A percentile compares a stretch with the other conserved stretches of the same genome.
These are phyloP conservation scores for Gloeopeniophorella convolvens DNA, from an alignment of 768 basidiomycete species.

Conservation along the genomic window DNA sequence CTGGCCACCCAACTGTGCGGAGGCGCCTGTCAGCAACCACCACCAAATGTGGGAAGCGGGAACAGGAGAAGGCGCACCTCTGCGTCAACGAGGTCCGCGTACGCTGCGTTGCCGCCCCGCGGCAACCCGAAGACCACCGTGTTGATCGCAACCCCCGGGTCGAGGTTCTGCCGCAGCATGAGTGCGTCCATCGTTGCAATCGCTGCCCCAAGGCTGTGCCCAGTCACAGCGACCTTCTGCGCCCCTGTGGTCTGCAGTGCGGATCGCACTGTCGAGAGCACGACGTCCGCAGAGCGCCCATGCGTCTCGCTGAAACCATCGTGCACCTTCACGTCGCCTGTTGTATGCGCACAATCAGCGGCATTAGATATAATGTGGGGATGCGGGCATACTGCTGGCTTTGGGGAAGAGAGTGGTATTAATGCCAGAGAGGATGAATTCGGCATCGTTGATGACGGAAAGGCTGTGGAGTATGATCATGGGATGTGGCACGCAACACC, in stretches of 20 bases:
- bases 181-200: conserved; percentile 41
- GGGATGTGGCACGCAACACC: not conserved
- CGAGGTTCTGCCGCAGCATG: conserved; percentile 34
- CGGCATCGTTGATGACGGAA: conserved; percentile 33
- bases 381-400: conserved; percentile 22
- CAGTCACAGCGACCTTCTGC: conserved; percentile 37
- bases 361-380: not conserved
- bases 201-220: conserved; percentile 42
- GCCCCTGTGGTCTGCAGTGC: conserved; percentile 27
- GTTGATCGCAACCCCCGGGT: conserved; percentile 28
- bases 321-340: conserved; percentile 33
- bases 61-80: conserved; percentile 21
- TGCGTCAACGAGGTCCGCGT: conserved; percentile 37
- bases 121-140: conserved; percentile 39
- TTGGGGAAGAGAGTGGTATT: conserved; percentile 30
- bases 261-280: conserved; percentile 29
- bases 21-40: not conserved
- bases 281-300: conserved; percentile 31
- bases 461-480: conserved; percentile 20
- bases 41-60: not conserved
- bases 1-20: conserved; percentile 24
- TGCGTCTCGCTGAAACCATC: conserved; percentile 37
- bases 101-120: conserved; percentile 38
- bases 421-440: conserved; percentile 27
- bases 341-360: not conserved